A percentile compares a stretch with the other conserved stretches of the same genome.
These are phyloP conservation scores for Acmispon strigosus DNA, from an alignment of 306 rosid genomes.

Conservation along the genomic window DNA sequence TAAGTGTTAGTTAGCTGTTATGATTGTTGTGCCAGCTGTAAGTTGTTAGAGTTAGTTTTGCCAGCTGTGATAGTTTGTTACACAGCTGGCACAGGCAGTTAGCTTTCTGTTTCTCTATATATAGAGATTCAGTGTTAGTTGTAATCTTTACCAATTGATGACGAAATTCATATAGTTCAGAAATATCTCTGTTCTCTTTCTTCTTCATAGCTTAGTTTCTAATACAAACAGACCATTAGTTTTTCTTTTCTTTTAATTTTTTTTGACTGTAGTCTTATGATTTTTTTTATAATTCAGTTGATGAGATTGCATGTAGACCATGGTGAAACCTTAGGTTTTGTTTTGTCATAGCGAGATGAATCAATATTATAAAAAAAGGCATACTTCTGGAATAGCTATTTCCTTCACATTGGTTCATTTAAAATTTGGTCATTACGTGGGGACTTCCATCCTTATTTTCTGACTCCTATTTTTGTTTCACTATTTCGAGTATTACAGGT, in stretches of 20 bases:
- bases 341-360: background rate
- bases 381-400: background rate
- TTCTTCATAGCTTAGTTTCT: no score
- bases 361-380: background rate
- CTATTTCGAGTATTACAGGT: conserved; percentile 42
- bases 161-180: no score
- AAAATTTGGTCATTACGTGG: background rate
- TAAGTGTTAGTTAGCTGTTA: no score
- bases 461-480: background rate
- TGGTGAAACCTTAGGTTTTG: background rate
- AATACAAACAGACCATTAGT: background rate
- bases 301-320: background rate
- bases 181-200: no score
- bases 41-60: no score
- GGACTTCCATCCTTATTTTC: background rate
- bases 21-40: no score
- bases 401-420: background rate
- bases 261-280: background rate
- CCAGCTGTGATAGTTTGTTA: no score
- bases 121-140: no score
- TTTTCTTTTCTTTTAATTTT: background rate
- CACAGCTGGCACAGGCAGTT: no score
- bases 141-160: no score
- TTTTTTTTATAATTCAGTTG: background rate
- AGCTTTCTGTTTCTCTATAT: no score